These are phyloP conservation scores for Geum urbanum DNA, from an alignment of 306 rosid genomes.

Conservation along the genomic window DNA sequence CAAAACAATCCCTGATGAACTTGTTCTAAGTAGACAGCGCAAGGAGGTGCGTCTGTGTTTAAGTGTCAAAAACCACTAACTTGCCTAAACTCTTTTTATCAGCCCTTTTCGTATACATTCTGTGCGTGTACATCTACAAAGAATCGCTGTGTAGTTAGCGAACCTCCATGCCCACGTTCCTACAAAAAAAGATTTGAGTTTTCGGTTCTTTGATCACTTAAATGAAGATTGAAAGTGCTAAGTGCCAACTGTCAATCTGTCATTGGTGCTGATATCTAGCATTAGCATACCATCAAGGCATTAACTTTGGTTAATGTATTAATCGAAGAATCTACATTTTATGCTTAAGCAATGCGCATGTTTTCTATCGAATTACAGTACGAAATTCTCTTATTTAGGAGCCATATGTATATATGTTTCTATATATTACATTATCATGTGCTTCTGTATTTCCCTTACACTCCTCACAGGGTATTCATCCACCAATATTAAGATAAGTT, in stretches of 20 bases:
- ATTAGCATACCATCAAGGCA: background rate
- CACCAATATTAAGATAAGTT: background rate
- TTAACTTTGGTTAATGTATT: background rate
- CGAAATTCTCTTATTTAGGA: conserved; percentile 1
- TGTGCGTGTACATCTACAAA: background rate
- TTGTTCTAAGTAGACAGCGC: too few species aligned
- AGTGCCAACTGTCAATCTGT: too few species aligned
- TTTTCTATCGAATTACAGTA: conserved; percentile 4
- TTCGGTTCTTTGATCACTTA: conserved; percentile 7
- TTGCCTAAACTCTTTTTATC: too few species aligned
- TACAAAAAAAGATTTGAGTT: background rate
- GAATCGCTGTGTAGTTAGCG: background rate
- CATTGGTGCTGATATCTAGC: background rate
- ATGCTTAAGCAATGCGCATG: background rate
- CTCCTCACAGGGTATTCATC: background rate
- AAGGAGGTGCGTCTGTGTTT: too few species aligned
- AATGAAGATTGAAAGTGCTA: background rate
- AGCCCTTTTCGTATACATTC: too few species aligned
- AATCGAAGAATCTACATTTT: background rate
- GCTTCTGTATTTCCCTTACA: background rate
- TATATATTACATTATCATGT: background rate
- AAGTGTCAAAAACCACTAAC: too few species aligned
- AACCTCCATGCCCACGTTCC: background rate
- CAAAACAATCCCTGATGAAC: too few species aligned
- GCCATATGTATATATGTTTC: background rate